phyloP scores from a whole-genome alignment of 2,329 filamentous ascomycete genomes.

The Xylaria sp. region DNA sequence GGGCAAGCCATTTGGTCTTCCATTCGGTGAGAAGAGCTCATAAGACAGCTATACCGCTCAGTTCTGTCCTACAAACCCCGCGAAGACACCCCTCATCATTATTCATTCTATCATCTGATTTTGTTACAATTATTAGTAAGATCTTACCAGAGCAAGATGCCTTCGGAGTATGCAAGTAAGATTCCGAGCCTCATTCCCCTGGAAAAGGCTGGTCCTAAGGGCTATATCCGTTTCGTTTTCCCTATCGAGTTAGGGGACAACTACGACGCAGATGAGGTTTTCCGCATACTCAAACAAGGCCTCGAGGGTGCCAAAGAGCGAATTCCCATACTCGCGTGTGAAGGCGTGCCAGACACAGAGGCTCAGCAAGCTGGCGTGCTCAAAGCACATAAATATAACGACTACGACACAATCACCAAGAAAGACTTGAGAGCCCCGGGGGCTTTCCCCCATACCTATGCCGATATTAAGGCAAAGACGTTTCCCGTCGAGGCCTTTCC shows the following conservation, averaged over 20 bases:
- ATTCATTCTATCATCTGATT: constrained; percentile 3
- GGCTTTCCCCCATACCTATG: constrained; percentile 43
- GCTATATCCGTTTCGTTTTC: constrained; percentile 51
- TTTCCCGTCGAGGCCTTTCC: constrained; percentile 45
- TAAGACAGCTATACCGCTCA: constrained; percentile 23
- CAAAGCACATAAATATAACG: constrained; percentile 46
- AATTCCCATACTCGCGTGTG: constrained; percentile 48
- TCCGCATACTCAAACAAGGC: constrained; percentile 45
- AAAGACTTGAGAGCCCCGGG: constrained; percentile 44
- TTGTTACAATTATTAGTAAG: constrained; percentile 10
- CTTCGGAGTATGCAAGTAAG: constrained; percentile 36
- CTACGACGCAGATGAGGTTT: constrained; percentile 47
- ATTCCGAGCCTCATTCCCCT: constrained; percentile 44
- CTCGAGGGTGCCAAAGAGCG: constrained; percentile 47
- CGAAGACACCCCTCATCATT: constrained; percentile 13
- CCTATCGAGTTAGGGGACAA: constrained; percentile 49
- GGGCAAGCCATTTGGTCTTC: constrained; percentile 18
- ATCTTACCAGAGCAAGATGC: constrained; percentile 33
- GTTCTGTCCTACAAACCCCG: constrained; percentile 6
- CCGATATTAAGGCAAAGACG: constrained; percentile 43
- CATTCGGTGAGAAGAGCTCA: constrained; percentile 12
- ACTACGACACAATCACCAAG: constrained; percentile 43
- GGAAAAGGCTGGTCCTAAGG: constrained; percentile 51
- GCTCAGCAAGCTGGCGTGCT: constrained; percentile 49
- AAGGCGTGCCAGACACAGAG: constrained; percentile 48